These are phyloP conservation scores for Pycnococcus provasolii DNA, from an alignment of 139 green algal species.

Conservation along the genomic window DNA sequence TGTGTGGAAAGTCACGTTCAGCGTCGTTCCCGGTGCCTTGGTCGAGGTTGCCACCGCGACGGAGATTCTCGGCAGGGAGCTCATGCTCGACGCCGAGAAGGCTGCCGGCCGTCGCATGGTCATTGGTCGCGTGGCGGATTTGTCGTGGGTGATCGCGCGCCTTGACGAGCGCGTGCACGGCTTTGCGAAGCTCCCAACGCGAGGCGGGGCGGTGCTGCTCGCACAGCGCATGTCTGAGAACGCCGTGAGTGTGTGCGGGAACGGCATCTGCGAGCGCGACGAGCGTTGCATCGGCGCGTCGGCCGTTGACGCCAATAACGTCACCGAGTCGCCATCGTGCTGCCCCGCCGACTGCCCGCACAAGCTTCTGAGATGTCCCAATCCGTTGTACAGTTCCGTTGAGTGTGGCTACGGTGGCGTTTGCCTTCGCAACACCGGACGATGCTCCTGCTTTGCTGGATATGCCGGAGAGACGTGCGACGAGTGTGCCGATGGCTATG, in stretches of 20 bases:
- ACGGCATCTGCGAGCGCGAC: conserved; percentile 2
- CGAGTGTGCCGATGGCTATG: too few relatives aligned
- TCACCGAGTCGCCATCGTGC: not conserved
- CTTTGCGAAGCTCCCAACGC: not conserved
- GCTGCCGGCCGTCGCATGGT: too few relatives aligned
- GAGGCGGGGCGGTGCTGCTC: not conserved
- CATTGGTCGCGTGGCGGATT: not conserved
- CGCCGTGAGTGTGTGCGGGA: conserved; percentile 3
- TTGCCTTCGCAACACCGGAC: not conserved
- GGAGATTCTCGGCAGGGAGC: too few relatives aligned
- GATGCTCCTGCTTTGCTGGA: not conserved
- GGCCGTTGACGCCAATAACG: too few relatives aligned
- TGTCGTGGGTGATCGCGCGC: not conserved
- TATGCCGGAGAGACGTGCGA: not conserved
- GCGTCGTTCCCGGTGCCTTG: too few relatives aligned
- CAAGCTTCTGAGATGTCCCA: not conserved
- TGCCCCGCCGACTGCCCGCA: not conserved
- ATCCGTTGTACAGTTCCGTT: not conserved
- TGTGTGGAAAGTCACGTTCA: too few relatives aligned
- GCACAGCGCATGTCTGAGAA: not conserved
- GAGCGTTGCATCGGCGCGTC: not conserved
- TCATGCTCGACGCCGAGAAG: too few relatives aligned
- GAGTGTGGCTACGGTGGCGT: not conserved
- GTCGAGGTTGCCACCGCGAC: too few relatives aligned
- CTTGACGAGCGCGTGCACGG: not conserved